A percentile compares a stretch with the other conserved stretches of the same genome.
Conservation (phyloP, 1,284 basidiomycete genomes). For the Tilletia walkeri region DNA sequence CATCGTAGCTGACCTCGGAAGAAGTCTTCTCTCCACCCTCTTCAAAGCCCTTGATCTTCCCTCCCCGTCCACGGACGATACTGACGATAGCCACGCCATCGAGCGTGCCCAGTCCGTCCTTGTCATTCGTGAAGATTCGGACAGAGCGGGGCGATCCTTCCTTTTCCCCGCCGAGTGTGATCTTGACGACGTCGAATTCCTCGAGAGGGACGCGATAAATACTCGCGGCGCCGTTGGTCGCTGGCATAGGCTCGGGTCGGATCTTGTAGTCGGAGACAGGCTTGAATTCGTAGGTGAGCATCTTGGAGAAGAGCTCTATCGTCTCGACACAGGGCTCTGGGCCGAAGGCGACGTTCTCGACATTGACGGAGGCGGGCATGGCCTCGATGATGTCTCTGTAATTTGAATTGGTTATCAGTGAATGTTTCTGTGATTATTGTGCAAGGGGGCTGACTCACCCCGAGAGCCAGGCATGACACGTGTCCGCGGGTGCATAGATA, state of each 20-base stretch:
- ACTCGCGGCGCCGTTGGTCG: not conserved
- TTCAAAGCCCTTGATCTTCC: not conserved
- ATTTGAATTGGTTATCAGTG: not conserved
- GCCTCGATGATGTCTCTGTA: conserved; percentile 15
- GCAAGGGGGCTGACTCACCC: not conserved
- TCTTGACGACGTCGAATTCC: conserved; percentile 11
- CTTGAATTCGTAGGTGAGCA: conserved; percentile 17
- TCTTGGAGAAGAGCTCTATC: conserved; percentile 3
- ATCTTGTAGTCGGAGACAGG: conserved; percentile 8
- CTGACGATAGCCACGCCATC: conserved; percentile 3
- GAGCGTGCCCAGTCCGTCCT: not conserved
- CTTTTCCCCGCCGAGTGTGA: not conserved
- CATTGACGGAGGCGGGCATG: conserved; percentile 15
- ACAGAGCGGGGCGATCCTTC: not conserved
- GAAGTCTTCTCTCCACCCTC: not conserved
- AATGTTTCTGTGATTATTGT: too few relatives aligned
- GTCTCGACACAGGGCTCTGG: conserved; percentile 10
- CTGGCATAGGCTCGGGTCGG: not conserved
- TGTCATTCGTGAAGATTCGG: not conserved
- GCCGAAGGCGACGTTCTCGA: conserved; percentile 11
- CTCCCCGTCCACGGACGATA: not conserved
- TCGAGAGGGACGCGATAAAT: not conserved
- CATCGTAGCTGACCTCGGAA: not conserved
- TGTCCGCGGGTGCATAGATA: conserved; percentile 17
- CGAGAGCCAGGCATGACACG: conserved; percentile 7